Evolutionary conservation across 148 eudicot species (phyloP).

Genomic region (Dysphania ambrosioides): DNA sequence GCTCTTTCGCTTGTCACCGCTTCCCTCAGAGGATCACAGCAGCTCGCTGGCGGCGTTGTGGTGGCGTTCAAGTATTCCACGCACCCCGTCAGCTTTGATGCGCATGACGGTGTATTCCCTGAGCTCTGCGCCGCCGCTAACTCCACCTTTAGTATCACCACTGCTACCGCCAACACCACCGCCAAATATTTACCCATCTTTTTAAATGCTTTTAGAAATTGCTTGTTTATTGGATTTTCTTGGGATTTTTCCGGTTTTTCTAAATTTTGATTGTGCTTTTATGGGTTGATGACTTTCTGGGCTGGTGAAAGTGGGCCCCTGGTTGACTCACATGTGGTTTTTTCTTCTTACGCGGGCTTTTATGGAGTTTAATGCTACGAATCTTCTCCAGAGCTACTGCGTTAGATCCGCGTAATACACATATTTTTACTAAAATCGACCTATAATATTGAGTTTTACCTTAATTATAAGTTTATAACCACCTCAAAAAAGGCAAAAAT

Average conservation of each 20-base stretch:
- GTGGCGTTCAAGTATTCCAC: conserved; percentile 15
- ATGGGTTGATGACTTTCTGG: no score
- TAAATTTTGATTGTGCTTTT: neutral
- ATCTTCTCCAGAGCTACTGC: no score
- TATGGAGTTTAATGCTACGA: no score
- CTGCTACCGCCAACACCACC: neutral
- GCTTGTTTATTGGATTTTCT: neutral
- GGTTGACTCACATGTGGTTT: no score
- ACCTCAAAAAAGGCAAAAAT: no score
- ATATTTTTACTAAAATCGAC: no score
- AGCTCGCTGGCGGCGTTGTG: conserved; percentile 17
- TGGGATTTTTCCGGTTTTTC: neutral
- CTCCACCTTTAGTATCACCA: neutral
- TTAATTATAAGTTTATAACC: no score
- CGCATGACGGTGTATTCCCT: neutral
- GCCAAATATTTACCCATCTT: neutral
- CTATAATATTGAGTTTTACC: no score
- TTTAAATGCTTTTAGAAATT: no score
- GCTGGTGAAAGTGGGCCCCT: no score
- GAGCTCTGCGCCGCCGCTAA: neutral
- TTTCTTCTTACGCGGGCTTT: no score
- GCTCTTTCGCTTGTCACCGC: conserved; percentile 12
- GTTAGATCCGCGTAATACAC: no score
- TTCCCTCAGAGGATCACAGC: conserved; percentile 20
- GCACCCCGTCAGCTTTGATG: conserved; percentile 9